Base-by-base conservation (phyloP, 2,329 filamentous ascomycete species). In the Endocalyx cinctus region DNA sequence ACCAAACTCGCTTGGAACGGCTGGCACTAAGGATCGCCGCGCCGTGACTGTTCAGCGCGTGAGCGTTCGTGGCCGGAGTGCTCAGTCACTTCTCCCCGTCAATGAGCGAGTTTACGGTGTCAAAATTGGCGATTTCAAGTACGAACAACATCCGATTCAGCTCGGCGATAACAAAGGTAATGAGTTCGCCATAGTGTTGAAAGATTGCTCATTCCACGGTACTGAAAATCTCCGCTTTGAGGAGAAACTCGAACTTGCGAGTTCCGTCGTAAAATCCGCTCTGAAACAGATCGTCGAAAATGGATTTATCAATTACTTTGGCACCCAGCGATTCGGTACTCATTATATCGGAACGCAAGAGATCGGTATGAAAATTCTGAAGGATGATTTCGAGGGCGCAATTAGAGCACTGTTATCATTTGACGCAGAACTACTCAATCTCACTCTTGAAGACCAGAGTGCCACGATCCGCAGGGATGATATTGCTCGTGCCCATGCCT, bases 241-340 rank as follows among this genome's bases (percentile, higher is more conserved):
- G 35, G 58, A 70, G 11, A 69, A 54, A 35, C 58, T 62, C 45
- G 61, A 56, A 48, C 60, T 56, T 51, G 64, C 57, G 33, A 60
- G 66, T 54, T 55, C 67, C 5, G 64, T 76, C 19, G 66, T 87
- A 41, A 54, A 71, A 41, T 52, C 68, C 41, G 71, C 86, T 1
- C 65, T 95, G 31, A 66, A 73, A 26, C 77, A 82, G 42, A 77
- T 97, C 46, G 69, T 73, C 34, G 64, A 78, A 27, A 74, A 82
- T 27, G 92, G 92, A 3, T 98, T 94, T 68, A 81, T 98, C 62
- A 98, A 98, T 63, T 98, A 97, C 65, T 98, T 89, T 54, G 92
- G 92, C 7, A 78, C 97, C n/a, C 92, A 98, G 63, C 81, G 92
- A 16, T 98, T 98, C 51, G 92, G 92, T 17, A 90, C 88, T 0